These are phyloP conservation scores for Gyrodon lividus DNA, from an alignment of 768 basidiomycete genomes.

Conservation along the genomic window DNA sequence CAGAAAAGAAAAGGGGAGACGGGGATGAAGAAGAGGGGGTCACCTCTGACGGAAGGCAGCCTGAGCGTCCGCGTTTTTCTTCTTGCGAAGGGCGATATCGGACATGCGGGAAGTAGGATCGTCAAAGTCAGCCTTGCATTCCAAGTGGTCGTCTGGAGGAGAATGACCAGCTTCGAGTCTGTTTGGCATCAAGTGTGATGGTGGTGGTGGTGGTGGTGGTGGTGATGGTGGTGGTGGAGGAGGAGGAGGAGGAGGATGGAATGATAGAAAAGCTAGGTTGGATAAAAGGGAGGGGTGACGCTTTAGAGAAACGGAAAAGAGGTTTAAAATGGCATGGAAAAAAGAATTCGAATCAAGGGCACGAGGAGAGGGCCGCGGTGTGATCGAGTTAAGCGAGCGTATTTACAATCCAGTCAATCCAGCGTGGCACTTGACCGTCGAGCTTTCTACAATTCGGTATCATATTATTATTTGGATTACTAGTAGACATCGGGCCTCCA, in stretches of 20 bases:
- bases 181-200: conserved; percentile 27
- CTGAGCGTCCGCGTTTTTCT: conserved; percentile 89
- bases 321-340: conserved; percentile 62
- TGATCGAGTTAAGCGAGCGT: conserved; percentile 38
- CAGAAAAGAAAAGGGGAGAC: conserved; percentile 15
- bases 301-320: conserved; percentile 24
- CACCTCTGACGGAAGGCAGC: conserved; percentile 75
- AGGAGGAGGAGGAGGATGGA: conserved; percentile 23
- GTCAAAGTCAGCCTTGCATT: conserved; percentile 38
- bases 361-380: conserved; percentile 57
- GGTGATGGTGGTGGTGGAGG: too few relatives aligned
- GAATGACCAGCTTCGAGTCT: conserved; percentile 26
- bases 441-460: conserved; percentile 7
- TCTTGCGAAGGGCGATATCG: conserved; percentile 74
- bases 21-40: conserved; percentile 5
- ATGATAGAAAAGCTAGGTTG: conserved; percentile 14
- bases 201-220: too few relatives aligned
- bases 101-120: conserved; percentile 44
- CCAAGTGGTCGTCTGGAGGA: conserved; percentile 37
- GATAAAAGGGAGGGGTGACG: conserved; percentile 2
- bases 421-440: conserved; percentile 21
- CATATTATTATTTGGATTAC: conserved; percentile 3
- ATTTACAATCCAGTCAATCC: conserved; percentile 37
- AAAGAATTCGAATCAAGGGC: conserved; percentile 66
- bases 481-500: background rate